Percentiles rank a stretch among this genome's conserved stretches.
Conservation (phyloP, 2,329 filamentous ascomycete species). For the Neonectria neomacrospora region DNA sequence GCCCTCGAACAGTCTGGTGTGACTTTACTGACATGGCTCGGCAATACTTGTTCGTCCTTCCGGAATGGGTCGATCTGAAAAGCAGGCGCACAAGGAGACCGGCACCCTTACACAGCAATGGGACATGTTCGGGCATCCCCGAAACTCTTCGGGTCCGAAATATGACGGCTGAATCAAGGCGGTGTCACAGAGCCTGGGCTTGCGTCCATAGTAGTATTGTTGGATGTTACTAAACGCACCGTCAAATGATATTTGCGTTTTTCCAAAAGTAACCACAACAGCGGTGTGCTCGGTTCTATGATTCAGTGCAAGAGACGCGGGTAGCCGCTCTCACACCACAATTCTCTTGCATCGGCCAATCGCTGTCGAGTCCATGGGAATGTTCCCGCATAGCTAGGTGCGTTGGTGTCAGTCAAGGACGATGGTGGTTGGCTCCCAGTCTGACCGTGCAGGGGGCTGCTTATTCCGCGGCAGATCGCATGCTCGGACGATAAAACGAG, state of each 20-base stretch:
- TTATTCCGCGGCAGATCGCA: slow-evolving; percentile 1
- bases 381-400: slow-evolving; percentile 16
- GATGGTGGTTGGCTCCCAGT: slow-evolving; percentile 2
- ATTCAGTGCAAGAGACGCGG: background rate
- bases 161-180: background rate
- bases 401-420: slow-evolving; percentile 9
- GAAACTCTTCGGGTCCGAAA: background rate
- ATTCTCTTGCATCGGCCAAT: slow-evolving; percentile 7
- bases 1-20: background rate
- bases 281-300: background rate
- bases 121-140: no score
- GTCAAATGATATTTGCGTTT: background rate
- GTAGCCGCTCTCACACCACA: slow-evolving; percentile 3
- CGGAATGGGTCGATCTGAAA: no score
- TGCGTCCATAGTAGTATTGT: background rate
- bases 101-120: background rate
- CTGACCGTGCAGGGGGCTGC: background rate
- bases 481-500: slow-evolving; percentile 11
- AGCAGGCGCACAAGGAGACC: background rate
- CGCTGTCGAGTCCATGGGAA: slow-evolving; percentile 10
- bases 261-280: background rate
- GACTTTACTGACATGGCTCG: background rate
- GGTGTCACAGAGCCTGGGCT: background rate
- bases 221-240: background rate
- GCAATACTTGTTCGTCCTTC: background rate